Evolutionary conservation across 202 grass and related monocot genomes (phyloP), one percentile per base, ranked within the genome.

Genomic region (Digitaria exilis): DNA sequence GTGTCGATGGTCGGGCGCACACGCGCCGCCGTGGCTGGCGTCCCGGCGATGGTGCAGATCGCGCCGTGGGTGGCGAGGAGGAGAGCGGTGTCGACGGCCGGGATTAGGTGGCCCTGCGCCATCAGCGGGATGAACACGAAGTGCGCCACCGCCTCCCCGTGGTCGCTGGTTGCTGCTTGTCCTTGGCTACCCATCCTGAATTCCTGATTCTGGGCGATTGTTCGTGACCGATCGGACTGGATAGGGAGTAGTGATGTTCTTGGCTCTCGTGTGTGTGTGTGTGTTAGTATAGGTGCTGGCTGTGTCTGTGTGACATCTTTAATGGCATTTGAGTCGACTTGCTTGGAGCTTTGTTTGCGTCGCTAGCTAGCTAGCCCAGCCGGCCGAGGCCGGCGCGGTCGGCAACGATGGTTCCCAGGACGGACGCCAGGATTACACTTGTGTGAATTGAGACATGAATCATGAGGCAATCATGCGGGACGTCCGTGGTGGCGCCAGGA

Each of bases 51-150:
- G 75, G 82, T 93, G 74, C 73, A 65, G 18, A 76, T 2, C 4
- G 66, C 82, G 31, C 76, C 76, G 54, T 86, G 88, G 29, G 52
- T 59, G 39, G 87, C 60, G 9, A 92, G 86, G 21, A 87, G 90
- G 24, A 71, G 69, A 13, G 87, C 90, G 26, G 87, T 89, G 83
- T 92, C 90, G 8, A 82, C 52, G 6, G 74, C 50, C 13, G 91
- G 88, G 68, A 90, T 88, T 19, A 90, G 69, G 74, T 90, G 88
- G 19, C 91, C 91, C 58, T 86, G 82, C 35, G 69, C 79, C 79
- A 89, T 73, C 86, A 89, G 62, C 74, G 91, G 91, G 46, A 94
- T 29, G 49, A 94, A 51, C 68, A 94, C 69, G 43, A 94, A 94
- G 80, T 94, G 92, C 45, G 69, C 69, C 48, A 84, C 70, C 39